A percentile compares a stretch with the other conserved stretches of the same genome.
These are phyloP conservation scores for Suillus spraguei DNA, from an alignment of 768 basidiomycete genomes.

Conservation along the genomic window DNA sequence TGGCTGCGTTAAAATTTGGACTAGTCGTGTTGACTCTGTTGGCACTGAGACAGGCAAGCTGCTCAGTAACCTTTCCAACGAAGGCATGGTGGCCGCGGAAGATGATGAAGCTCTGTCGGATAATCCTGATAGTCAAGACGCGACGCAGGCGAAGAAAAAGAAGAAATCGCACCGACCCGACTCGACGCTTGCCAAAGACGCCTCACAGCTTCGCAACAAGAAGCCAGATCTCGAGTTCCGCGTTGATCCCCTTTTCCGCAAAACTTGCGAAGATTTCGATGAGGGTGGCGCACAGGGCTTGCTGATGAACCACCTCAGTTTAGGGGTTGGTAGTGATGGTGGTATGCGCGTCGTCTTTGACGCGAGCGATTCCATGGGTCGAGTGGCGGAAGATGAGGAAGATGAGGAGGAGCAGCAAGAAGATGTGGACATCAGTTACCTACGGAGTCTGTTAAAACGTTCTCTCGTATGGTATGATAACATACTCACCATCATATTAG, in stretches of 20 bases:
- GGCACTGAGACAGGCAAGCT: constrained; percentile 97
- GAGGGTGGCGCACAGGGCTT: constrained; percentile 96
- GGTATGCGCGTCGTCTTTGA: constrained; percentile 93
- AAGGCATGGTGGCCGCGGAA: constrained; percentile 59
- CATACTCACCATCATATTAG: constrained; percentile 35
- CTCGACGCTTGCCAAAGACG: constrained; percentile 89
- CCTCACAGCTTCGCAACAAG: constrained; percentile 80
- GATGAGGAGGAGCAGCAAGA: constrained; percentile 69
- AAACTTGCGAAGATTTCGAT: constrained; percentile 98
- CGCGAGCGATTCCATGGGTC: constrained; percentile 87
- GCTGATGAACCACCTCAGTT: constrained; percentile 91
- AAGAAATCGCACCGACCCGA: constrained; percentile 71
- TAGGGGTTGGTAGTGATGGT: constrained; percentile 79
- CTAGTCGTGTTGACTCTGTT: constrained; percentile 94
- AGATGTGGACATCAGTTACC: constrained; percentile 61
- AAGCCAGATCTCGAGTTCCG: constrained; percentile 94
- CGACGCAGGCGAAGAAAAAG: constrained; percentile 55
- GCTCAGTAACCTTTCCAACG: constrained; percentile 80
- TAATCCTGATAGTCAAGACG: constrained; percentile 67
- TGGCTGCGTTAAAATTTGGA: constrained; percentile 99
- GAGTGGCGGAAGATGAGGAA: constrained; percentile 71
- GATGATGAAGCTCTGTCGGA: constrained; percentile 61
- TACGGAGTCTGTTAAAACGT: constrained; percentile 52
- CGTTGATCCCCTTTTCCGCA: constrained; percentile 96
- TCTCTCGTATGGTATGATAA: constrained; percentile 7